These are phyloP conservation scores for Trichosanthes cucumerina DNA, from an alignment of 306 rosid species.

Conservation along the genomic window DNA sequence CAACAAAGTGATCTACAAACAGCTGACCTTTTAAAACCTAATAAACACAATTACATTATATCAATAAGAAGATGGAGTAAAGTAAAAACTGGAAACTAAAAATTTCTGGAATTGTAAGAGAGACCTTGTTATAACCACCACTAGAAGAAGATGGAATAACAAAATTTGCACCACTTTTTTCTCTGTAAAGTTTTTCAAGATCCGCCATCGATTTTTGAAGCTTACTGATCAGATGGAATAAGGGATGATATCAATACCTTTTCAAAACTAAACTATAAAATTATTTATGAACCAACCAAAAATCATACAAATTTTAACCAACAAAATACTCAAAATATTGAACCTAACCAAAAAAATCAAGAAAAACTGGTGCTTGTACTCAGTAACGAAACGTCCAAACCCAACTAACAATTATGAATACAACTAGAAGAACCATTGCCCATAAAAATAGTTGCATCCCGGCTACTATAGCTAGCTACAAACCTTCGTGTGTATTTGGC, in stretches of 20 bases:
- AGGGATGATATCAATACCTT: not conserved
- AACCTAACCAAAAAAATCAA: not conserved
- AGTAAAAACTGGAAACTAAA: not conserved
- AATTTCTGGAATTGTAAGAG: not conserved
- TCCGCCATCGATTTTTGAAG: constrained; percentile 57
- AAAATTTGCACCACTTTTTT: constrained; percentile 38
- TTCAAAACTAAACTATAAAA: not conserved
- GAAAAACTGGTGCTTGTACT: not conserved
- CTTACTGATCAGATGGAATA: constrained; percentile 33
- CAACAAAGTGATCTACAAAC: constrained; percentile 57
- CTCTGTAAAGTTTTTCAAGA: constrained; percentile 45
- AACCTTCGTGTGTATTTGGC: not conserved
- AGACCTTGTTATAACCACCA: constrained; percentile 47
- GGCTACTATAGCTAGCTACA: not conserved
- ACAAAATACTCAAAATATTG: not conserved
- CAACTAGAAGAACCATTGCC: too few relatives aligned
- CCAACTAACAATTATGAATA: not conserved
- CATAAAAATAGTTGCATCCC: not conserved
- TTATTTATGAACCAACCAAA: not conserved
- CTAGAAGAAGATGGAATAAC: constrained; percentile 28
- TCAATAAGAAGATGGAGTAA: not conserved
- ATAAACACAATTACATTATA: not conserved
- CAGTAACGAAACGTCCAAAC: not conserved
- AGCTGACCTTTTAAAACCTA: constrained; percentile 69
- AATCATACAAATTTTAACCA: not conserved